These are phyloP conservation scores for Berkeleyomyces rouxiae DNA, from an alignment of 2,329 filamentous ascomycete species.

Conservation along the genomic window DNA sequence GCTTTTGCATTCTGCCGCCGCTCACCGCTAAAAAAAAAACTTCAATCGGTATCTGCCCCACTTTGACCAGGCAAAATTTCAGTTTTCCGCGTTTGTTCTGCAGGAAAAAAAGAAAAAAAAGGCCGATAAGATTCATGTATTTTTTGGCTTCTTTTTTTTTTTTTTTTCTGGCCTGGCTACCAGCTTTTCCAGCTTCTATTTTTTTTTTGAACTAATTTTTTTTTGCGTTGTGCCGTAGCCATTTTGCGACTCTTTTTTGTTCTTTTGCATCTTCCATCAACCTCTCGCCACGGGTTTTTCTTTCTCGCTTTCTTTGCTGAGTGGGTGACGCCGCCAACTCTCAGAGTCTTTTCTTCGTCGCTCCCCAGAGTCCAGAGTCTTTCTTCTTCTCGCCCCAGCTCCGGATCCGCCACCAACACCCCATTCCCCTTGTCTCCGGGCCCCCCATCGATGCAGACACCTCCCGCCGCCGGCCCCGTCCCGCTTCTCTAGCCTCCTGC, in stretches of 20 bases:
- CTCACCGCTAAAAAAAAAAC: constrained; percentile 34
- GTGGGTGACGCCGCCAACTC: neutral
- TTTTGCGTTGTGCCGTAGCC: neutral
- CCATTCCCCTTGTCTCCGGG: too few species aligned
- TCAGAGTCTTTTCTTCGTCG: neutral
- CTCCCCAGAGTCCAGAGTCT: neutral
- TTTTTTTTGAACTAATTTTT: neutral
- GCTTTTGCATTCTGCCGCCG: constrained; percentile 23
- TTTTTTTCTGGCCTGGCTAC: neutral
- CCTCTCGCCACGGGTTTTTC: neutral
- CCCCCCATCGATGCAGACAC: too few species aligned
- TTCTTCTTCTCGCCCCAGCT: neutral
- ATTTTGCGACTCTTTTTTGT: neutral
- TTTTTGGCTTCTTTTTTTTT: neutral
- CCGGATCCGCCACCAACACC: neutral
- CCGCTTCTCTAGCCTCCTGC: too few species aligned
- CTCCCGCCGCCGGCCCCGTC: too few species aligned
- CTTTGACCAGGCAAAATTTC: constrained; percentile 8
- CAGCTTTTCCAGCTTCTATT: neutral
- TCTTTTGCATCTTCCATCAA: neutral
- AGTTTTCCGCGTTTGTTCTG: neutral
- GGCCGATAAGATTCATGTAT: neutral
- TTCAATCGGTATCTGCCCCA: constrained; percentile 16
- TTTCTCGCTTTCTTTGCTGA: too few species aligned
- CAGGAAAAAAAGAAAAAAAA: neutral